These are phyloP conservation scores for Pseudocercospora fijiensis DNA, from an alignment of 2,329 filamentous ascomycete genomes.

Conservation along the genomic window DNA sequence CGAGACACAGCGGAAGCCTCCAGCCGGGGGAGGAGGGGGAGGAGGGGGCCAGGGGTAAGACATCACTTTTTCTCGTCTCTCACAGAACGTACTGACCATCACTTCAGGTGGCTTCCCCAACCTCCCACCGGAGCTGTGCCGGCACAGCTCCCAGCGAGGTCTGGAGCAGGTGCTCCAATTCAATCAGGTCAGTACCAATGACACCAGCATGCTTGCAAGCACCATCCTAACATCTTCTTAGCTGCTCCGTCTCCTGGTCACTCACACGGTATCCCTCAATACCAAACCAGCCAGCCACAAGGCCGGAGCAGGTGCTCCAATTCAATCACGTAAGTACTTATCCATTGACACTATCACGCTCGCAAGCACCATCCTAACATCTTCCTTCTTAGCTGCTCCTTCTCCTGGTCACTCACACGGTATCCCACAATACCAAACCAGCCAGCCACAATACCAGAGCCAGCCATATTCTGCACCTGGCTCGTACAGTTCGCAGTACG, in stretches of 20 bases:
- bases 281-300: conserved; percentile 62
- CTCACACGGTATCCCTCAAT: conserved; percentile 73
- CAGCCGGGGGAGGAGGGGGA: neutral
- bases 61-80: neutral
- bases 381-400: conserved; percentile 75
- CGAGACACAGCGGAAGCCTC: neutral
- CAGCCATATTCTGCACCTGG: conserved; percentile 72
- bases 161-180: conserved; percentile 26
- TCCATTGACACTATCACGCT: conserved; percentile 73
- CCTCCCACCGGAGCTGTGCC: conserved; percentile 45
- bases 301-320: conserved; percentile 62
- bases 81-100: neutral
- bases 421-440: conserved; percentile 73
- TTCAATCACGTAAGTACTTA: conserved; percentile 67
- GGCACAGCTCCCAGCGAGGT: conserved; percentile 56
- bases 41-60: neutral
- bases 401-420: conserved; percentile 77
- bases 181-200: neutral
- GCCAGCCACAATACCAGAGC: conserved; percentile 67
- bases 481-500: conserved; percentile 54
- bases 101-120: neutral
- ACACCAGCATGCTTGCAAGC: neutral
- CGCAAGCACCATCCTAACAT: conserved; percentile 80
- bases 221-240: conserved; percentile 45
- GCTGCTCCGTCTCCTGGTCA: conserved; percentile 77